Percentiles rank a stretch among this genome's conserved stretches.
phyloP scores from a whole-genome alignment of 768 basidiomycete species.

The Albatrellus ellisii region DNA sequence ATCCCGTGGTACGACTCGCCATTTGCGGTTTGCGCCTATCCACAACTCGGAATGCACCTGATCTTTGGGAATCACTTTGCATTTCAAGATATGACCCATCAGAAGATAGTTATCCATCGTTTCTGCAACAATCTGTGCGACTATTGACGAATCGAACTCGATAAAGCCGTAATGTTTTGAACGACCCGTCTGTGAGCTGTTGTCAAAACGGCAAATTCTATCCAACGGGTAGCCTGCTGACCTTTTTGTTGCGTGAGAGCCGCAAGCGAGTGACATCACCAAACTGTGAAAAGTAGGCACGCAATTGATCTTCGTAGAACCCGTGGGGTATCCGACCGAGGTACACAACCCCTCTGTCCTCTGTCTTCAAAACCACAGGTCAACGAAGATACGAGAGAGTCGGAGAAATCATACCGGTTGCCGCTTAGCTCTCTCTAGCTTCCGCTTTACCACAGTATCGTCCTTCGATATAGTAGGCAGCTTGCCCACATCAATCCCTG shows the following conservation, averaged over 20 bases:
- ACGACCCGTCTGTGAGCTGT: constrained; percentile 60
- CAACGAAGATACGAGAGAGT: neutral
- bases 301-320: constrained; percentile 93
- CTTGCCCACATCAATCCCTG: constrained; percentile 49
- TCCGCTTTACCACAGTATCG: constrained; percentile 59
- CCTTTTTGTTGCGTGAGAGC: constrained; percentile 90
- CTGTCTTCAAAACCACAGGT: constrained; percentile 25
- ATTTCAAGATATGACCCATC: constrained; percentile 85
- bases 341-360: constrained; percentile 75
- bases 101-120: constrained; percentile 99
- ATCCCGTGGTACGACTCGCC: constrained; percentile 61
- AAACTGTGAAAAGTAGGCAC: constrained; percentile 89
- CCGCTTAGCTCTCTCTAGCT: constrained; percentile 37
- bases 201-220: neutral
- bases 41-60: constrained; percentile 88
- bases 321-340: constrained; percentile 91
- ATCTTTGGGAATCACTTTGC: constrained; percentile 82
- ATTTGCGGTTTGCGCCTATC: constrained; percentile 95
- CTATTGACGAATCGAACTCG: constrained; percentile 81
- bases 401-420: constrained; percentile 42
- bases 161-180: constrained; percentile 98
- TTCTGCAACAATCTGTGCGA: constrained; percentile 91
- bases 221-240: constrained; percentile 15
- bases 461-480: constrained; percentile 86
- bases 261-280: constrained; percentile 81